phyloP scores from a whole-genome alignment of 768 basidiomycete genomes.

The Leucocoprinus leucothites region DNA sequence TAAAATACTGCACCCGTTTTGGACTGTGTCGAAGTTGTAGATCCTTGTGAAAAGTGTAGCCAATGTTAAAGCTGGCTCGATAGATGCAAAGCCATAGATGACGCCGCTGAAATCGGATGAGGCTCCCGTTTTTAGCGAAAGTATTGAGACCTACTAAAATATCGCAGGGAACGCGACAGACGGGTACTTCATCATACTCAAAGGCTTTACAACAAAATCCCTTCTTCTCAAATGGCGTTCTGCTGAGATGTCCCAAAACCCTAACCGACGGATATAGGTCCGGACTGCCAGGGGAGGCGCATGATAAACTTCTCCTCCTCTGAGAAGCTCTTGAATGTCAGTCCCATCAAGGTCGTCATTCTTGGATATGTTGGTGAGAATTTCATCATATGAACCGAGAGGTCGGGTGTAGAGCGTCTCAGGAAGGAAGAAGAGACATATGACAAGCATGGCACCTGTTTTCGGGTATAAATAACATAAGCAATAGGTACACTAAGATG shows the following conservation, averaged over 20 bases:
- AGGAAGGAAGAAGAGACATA: slow-evolving; percentile 36
- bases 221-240: slow-evolving; percentile 22
- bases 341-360: slow-evolving; percentile 9
- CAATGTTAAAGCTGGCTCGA: slow-evolving; percentile 36
- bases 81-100: slow-evolving; percentile 36
- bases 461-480: slow-evolving; percentile 1
- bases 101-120: slow-evolving; percentile 23
- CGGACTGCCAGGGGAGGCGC: slow-evolving; percentile 24
- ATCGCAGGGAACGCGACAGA: slow-evolving; percentile 34
- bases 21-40: slow-evolving; percentile 36
- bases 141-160: slow-evolving; percentile 27
- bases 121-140: background rate
- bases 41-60: slow-evolving; percentile 34
- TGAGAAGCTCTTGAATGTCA: slow-evolving; percentile 11
- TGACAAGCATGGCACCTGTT: slow-evolving; percentile 25
- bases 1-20: slow-evolving; percentile 27
- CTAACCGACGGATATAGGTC: slow-evolving; percentile 25
- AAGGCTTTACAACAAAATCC: slow-evolving; percentile 30
- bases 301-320: slow-evolving; percentile 18
- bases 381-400: slow-evolving; percentile 11
- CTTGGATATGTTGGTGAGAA: slow-evolving; percentile 12
- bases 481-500: background rate
- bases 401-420: slow-evolving; percentile 38
- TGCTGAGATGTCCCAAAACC: slow-evolving; percentile 28
- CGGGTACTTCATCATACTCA: slow-evolving; percentile 39